A percentile compares a stretch with the other conserved stretches of the same genome.
Evolutionary conservation across 2,329 filamentous ascomycete genomes (phyloP).

Genomic region (Pseudogymnoascus sp.): DNA sequence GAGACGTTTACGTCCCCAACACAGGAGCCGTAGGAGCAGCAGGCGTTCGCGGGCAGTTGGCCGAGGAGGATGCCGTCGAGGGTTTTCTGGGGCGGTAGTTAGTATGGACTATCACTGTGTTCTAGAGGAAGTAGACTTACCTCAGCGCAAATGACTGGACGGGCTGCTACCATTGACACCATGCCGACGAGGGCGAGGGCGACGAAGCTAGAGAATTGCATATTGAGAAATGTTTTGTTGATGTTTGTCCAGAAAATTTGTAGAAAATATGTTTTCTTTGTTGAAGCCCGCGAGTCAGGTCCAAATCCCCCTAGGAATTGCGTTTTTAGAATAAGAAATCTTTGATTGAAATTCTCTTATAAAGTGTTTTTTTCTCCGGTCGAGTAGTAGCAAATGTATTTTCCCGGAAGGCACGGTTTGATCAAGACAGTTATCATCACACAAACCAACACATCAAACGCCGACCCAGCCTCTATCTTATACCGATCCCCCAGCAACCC

Average conservation of each 20-base stretch:
- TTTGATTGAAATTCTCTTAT: not conserved
- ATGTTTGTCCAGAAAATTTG: not conserved
- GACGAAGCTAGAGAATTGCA: not conserved
- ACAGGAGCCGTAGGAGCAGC: conserved; percentile 3
- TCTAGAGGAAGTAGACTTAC: not conserved
- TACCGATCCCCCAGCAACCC: not conserved
- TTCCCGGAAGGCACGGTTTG: not conserved
- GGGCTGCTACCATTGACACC: not conserved
- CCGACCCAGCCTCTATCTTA: not conserved
- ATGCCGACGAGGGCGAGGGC: not conserved
- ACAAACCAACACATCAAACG: not conserved
- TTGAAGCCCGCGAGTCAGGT: not conserved
- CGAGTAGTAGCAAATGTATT: not conserved
- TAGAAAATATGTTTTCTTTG: not conserved
- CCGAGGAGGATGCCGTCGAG: not conserved
- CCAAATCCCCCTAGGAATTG: not conserved
- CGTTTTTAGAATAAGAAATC: not conserved
- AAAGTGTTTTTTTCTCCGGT: not conserved
- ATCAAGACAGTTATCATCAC: not conserved
- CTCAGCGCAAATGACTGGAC: not conserved
- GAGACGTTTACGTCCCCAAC: not conserved
- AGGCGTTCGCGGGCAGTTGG: not conserved
- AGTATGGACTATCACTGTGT: not conserved
- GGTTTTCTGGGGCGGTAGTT: not conserved
- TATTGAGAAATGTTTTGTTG: not conserved